Base-by-base conservation (phyloP, 495 filamentous ascomycete genomes). In the Aspergillus leporis region DNA sequence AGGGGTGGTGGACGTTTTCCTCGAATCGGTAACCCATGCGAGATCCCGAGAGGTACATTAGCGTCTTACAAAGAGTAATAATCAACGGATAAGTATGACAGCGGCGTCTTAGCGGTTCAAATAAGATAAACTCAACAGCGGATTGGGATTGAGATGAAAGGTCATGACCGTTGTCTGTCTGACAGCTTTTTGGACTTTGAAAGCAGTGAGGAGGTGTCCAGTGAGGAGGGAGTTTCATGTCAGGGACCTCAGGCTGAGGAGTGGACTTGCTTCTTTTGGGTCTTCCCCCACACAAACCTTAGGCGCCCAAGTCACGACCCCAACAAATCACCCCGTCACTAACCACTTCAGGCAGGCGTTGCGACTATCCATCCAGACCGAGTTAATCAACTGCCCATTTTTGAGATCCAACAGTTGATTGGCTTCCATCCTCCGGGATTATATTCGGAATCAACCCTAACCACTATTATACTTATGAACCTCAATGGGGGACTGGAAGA, bases 21-120 rank as follows among this genome's bases (percentile, higher is more conserved):
- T 47, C 43, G 43, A 47, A 47, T 47, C 43, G 43, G 41, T 45
- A 45, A 45, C n/a, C 41, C 41, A 45, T 45, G 41, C 41, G 41
- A 45, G 41, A 18, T 45, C 7, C 18, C 41, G 41, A 9, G 41
- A 21, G 36, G 41, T 21, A 45, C 41, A 45, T 45, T 45, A 45
- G 41, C n/a, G 41, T 21, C 41, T n/a, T 45, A 45, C 41, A 45
- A 19, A 21, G 7, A 1, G 41, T 18, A 12, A 5, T 32, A 32
- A 14, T 36, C 34, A 14, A 14, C 34, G 25, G 25, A 6, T 3
- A 28, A 6, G 25, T 28, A 28, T 28, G 25, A 28, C 25, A 28
- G 25, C 25, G 25, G 25, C 6, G 25, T 28, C 6, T 28, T 28
- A 28, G 25, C 25, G 25, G 25, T 28, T 3, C 25, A 28, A 3